phyloP scores from a whole-genome alignment of 2,329 filamentous ascomycete genomes.

The Aaosphaeria pasadenensis region DNA sequence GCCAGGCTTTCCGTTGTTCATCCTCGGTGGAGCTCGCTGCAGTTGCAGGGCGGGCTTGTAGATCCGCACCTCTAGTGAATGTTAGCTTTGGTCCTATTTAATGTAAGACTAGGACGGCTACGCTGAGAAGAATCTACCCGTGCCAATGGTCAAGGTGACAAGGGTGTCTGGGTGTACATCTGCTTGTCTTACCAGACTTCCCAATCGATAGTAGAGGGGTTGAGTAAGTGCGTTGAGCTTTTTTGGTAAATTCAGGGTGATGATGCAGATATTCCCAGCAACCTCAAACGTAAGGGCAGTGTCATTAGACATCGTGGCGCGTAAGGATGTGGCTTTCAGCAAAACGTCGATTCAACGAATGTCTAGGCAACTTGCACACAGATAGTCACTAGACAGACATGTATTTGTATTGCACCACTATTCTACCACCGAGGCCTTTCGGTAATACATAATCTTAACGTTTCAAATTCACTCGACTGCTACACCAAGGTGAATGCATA shows the following conservation, averaged over 20 bases:
- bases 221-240: conserved; percentile 78
- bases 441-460: no score
- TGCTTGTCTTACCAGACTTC: conserved; percentile 67
- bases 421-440: no score
- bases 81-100: background rate
- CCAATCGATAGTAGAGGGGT: conserved; percentile 72
- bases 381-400: no score
- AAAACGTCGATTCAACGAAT: no score
- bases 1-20: conserved; percentile 48
- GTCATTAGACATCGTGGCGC: background rate
- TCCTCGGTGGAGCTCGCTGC: background rate
- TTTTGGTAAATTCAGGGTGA: conserved; percentile 75
- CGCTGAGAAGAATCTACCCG: conserved; percentile 79
- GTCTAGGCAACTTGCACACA: no score
- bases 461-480: no score
- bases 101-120: conserved; percentile 41
- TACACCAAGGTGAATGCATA: no score
- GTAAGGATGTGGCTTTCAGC: no score
- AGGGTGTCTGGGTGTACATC: conserved; percentile 72
- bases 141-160: conserved; percentile 76
- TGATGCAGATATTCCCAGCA: conserved; percentile 60
- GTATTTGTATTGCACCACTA: no score
- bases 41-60: background rate
- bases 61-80: background rate
- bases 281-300: background rate